phyloP scores from a whole-genome alignment of 306 rosid genomes.

The Hippophae gyantsensis region DNA sequence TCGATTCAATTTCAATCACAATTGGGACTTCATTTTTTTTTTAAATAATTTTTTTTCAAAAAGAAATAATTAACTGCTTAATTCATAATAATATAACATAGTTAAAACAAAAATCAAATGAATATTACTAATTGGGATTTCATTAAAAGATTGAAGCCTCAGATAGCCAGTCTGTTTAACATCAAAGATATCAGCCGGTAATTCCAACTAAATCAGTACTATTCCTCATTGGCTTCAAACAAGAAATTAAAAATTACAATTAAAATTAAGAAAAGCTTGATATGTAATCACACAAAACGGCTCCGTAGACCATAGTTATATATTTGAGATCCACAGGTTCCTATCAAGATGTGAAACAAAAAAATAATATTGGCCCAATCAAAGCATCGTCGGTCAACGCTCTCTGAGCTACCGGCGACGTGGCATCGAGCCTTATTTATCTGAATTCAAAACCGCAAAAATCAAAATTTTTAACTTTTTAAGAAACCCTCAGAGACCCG shows the following conservation, averaged over 20 bases:
- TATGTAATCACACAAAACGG: slow-evolving; percentile 78
- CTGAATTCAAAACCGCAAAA: background rate
- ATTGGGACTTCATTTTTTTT: too few species aligned
- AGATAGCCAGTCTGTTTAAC: slow-evolving; percentile 48
- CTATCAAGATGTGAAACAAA: slow-evolving; percentile 57
- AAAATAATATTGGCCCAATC: slow-evolving; percentile 51
- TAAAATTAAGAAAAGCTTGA: background rate
- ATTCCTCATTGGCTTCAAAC: slow-evolving; percentile 49
- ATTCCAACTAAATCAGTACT: slow-evolving; percentile 44
- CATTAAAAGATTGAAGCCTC: slow-evolving; percentile 33
- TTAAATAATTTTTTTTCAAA: too few species aligned
- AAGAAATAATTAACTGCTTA: too few species aligned
- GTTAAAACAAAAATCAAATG: background rate
- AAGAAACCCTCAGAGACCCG: slow-evolving; percentile 69
- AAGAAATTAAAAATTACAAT: background rate
- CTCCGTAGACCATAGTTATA: slow-evolving; percentile 32
- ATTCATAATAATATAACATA: too few species aligned
- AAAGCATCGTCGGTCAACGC: slow-evolving; percentile 64
- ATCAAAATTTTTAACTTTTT: background rate
- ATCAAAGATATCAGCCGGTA: slow-evolving; percentile 67
- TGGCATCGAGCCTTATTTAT: slow-evolving; percentile 47
- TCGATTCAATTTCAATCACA: background rate
- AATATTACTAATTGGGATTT: background rate
- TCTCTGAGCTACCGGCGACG: slow-evolving; percentile 48
- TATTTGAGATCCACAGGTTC: slow-evolving; percentile 47